These are phyloP conservation scores for Pecoramyces ruminantium DNA, from an alignment of 192 early-diverging fungal genomes.

Conservation along the genomic window DNA sequence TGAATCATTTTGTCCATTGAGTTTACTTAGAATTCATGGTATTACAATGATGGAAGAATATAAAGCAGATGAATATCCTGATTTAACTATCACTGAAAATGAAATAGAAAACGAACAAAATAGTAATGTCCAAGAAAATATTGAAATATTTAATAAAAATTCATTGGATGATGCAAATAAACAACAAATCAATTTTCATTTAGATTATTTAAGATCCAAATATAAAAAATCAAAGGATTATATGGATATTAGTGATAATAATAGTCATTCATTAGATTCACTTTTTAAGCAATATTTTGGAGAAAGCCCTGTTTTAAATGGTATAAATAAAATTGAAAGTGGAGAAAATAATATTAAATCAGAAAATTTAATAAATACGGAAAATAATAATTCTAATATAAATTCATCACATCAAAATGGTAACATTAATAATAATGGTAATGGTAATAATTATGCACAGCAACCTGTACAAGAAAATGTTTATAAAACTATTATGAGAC, in stretches of 20 bases:
- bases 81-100: background rate
- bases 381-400: background rate
- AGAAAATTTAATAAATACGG: background rate
- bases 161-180: background rate
- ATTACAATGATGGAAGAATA: conserved; percentile 70
- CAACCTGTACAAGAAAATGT: conserved; percentile 48
- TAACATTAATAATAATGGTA: background rate
- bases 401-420: too few relatives aligned
- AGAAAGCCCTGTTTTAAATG: background rate
- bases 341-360: background rate
- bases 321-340: background rate
- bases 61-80: conserved; percentile 6
- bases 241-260: background rate
- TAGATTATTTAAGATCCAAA: background rate
- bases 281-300: background rate
- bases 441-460: background rate
- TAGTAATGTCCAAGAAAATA: background rate
- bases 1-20: conserved; percentile 90
- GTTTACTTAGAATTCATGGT: conserved; percentile 70
- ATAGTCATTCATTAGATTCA: background rate
- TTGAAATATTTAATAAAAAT: background rate
- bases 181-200: background rate
- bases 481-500: conserved; percentile 81
- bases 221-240: background rate
- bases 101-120: background rate